Conservation (phyloP, 192 early-diverging fungal genomes). For the Backusella tarrabulga region DNA sequence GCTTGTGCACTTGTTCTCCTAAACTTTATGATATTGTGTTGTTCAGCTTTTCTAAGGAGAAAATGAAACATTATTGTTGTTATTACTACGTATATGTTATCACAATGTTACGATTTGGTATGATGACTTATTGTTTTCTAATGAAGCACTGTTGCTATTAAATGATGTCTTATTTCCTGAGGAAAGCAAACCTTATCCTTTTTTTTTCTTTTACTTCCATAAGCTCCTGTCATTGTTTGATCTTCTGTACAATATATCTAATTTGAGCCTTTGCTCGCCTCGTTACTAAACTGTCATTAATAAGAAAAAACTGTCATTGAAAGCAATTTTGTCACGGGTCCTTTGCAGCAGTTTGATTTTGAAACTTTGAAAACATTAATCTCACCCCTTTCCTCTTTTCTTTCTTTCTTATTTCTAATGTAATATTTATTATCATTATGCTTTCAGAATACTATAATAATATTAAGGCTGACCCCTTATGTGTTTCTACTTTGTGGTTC, state of each 20-base stretch:
- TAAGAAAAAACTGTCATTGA: no score
- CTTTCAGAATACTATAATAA: no score
- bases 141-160: not conserved
- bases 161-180: not conserved
- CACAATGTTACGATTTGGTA: not conserved
- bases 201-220: not conserved
- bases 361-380: not conserved
- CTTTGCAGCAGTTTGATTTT: not conserved
- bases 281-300: not conserved
- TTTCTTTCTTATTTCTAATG: no score
- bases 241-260: not conserved
- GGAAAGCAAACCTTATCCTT: not conserved
- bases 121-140: not conserved
- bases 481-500: no score
- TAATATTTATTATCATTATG: no score
- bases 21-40: not conserved
- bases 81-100: not conserved
- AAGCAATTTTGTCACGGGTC: not conserved
- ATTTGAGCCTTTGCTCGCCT: not conserved
- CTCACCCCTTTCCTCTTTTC: no score
- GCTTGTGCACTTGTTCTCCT: slow-evolving; percentile 2
- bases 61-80: not conserved
- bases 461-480: no score
- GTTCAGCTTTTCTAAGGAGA: not conserved
- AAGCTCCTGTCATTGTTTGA: not conserved